A percentile compares a stretch with the other conserved stretches of the same genome.
These are phyloP conservation scores for Quercus gilva DNA, from an alignment of 306 rosid genomes.

Conservation along the genomic window DNA sequence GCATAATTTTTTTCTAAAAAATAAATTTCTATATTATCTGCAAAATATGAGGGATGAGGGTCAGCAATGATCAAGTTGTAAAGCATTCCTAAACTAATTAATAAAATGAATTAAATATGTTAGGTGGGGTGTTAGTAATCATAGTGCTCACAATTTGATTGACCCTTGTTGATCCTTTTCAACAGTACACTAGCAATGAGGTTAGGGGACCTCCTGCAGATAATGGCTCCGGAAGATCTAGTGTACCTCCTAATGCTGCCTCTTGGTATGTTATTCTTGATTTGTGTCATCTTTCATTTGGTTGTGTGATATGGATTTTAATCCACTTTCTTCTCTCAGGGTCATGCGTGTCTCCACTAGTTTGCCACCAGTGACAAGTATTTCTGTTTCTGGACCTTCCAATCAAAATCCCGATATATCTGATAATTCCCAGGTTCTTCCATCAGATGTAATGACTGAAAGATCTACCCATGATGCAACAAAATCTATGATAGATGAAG, in stretches of 20 bases:
- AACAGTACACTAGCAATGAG: conserved; percentile 23
- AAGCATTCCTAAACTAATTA: neutral
- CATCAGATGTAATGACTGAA: neutral
- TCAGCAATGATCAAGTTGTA: neutral
- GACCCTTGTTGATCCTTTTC: conserved; percentile 5
- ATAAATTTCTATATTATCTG: neutral
- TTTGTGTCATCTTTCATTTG: neutral
- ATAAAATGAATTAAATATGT: neutral
- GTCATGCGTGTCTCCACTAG: neutral
- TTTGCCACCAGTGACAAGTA: neutral
- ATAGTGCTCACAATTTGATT: neutral
- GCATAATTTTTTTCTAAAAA: neutral
- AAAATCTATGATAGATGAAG: neutral
- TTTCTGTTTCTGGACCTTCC: neutral
- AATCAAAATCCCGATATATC: neutral
- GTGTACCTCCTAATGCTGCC: neutral
- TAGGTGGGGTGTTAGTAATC: neutral
- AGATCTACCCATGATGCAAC: neutral
- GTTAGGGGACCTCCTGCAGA: neutral
- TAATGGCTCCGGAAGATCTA: neutral
- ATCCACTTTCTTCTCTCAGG: neutral
- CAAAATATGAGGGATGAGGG: neutral
- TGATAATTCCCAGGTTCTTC: neutral
- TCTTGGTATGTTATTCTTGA: neutral
- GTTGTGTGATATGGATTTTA: neutral